A percentile compares a stretch with the other conserved stretches of the same genome.
Conservation (phyloP, 2,329 filamentous ascomycete genomes). For the Colletotrichum spaethianum region DNA sequence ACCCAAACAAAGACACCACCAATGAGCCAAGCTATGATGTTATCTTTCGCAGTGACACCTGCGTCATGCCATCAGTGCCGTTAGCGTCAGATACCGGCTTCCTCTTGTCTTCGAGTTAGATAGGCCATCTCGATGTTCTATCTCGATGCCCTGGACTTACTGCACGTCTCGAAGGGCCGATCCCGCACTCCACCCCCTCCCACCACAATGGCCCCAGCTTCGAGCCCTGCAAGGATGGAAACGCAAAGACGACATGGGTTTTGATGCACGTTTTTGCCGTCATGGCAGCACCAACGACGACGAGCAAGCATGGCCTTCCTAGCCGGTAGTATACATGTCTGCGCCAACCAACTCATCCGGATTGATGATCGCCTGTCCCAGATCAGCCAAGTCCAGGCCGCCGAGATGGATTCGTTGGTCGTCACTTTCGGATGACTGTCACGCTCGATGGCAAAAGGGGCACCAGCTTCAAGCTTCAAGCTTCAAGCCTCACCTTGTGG, state of each 20-base stretch:
- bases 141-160: constrained; percentile 15
- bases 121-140: constrained; percentile 19
- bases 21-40: neutral
- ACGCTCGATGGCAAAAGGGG: neutral
- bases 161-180: constrained; percentile 1
- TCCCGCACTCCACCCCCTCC: constrained; percentile 9
- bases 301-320: constrained; percentile 22
- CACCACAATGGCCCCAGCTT: constrained; percentile 13
- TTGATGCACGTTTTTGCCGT: constrained; percentile 12
- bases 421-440: constrained; percentile 19
- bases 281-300: constrained; percentile 18
- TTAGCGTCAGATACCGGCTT: neutral
- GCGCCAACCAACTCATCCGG: constrained; percentile 13
- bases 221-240: constrained; percentile 24
- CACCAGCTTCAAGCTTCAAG: constrained; percentile 24
- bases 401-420: constrained; percentile 4
- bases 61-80: constrained; percentile 26
- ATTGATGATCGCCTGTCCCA: constrained; percentile 9
- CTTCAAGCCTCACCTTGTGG: constrained; percentile 13
- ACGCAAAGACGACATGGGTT: constrained; percentile 1
- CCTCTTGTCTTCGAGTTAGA: neutral
- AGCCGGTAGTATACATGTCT: neutral
- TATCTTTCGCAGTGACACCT: constrained; percentile 1
- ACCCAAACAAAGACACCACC: neutral
- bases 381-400: constrained; percentile 15